Evolutionary conservation across 2,329 filamentous ascomycete genomes (phyloP).

Genomic region (Aspergillus sp.): DNA sequence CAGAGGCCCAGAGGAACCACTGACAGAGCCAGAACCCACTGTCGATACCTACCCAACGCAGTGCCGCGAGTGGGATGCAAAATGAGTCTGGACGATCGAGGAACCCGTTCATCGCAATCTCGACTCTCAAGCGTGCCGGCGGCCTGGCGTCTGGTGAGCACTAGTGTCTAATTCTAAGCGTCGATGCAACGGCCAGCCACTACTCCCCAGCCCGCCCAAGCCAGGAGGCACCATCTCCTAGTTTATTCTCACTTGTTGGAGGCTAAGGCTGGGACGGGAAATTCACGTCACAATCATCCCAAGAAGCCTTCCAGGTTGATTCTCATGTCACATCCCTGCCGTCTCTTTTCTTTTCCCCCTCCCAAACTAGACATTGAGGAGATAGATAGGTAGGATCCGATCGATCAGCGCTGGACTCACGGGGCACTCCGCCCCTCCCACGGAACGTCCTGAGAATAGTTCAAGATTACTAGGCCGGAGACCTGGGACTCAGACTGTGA

Average conservation of each 20-base stretch:
- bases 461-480: background rate
- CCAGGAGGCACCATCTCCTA: conserved; percentile 1
- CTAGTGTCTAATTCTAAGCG: background rate
- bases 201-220: conserved; percentile 10
- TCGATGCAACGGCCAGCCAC: conserved; percentile 15
- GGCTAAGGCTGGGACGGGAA: conserved; percentile 9
- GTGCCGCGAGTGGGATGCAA: conserved; percentile 19
- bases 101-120: background rate
- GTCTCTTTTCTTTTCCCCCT: background rate
- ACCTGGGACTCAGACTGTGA: background rate
- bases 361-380: background rate
- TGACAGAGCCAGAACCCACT: conserved; percentile 13
- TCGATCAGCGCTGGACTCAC: conserved; percentile 15
- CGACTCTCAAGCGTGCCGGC: background rate
- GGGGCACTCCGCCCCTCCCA: conserved; percentile 11
- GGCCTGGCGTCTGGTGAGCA: background rate
- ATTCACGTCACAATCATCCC: conserved; percentile 6
- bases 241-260: background rate
- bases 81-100: conserved; percentile 8
- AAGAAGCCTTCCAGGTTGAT: background rate
- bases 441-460: conserved; percentile 5
- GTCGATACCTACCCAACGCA: conserved; percentile 22
- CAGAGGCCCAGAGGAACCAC: background rate
- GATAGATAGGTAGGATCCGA: conserved; percentile 17
- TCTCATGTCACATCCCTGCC: conserved; percentile 13